These are phyloP conservation scores for Ophiostoma angusticollis DNA, from an alignment of 2,329 filamentous ascomycete species.

Conservation along the genomic window DNA sequence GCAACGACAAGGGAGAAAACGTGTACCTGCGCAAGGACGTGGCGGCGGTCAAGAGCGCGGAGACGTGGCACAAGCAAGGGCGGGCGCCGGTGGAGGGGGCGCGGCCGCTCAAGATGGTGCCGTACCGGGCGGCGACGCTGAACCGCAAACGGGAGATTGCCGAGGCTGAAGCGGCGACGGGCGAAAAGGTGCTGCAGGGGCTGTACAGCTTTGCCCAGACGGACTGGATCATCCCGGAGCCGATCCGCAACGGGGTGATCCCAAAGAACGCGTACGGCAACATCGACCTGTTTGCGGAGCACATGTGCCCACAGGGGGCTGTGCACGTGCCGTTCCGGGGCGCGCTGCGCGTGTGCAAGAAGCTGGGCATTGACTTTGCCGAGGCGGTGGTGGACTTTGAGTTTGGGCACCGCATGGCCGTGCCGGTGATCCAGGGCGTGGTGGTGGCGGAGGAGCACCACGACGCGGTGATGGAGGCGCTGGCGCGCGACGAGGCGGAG, in stretches of 20 bases:
- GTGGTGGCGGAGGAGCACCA: constrained; percentile 76
- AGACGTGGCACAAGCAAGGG: constrained; percentile 97
- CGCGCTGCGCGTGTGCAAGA: constrained; percentile 67
- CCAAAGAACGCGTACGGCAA: constrained; percentile 94
- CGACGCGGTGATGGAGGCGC: constrained; percentile 60
- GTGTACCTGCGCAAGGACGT: constrained; percentile 73
- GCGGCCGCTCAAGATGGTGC: constrained; percentile 70
- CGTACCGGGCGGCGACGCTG: constrained; percentile 80
- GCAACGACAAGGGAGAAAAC: constrained; percentile 50
- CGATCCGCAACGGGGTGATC: constrained; percentile 72
- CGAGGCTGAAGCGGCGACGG: constrained; percentile 65
- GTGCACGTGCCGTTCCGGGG: constrained; percentile 72
- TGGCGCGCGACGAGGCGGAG: constrained; percentile 66
- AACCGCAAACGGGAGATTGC: constrained; percentile 81
- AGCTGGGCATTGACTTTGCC: constrained; percentile 74
- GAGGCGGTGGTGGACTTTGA: constrained; percentile 95
- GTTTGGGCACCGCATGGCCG: constrained; percentile 86
- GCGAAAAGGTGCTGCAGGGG: constrained; percentile 75
- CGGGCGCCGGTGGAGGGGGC: constrained; percentile 59
- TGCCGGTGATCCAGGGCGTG: constrained; percentile 81
- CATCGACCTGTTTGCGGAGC: constrained; percentile 87
- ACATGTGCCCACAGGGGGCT: constrained; percentile 76
- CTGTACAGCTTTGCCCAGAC: constrained; percentile 78
- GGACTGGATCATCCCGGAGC: constrained; percentile 85
- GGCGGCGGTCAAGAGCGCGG: constrained; percentile 73